phyloP scores from a whole-genome alignment of 495 filamentous ascomycete genomes.

The Aspergillus campestris region DNA sequence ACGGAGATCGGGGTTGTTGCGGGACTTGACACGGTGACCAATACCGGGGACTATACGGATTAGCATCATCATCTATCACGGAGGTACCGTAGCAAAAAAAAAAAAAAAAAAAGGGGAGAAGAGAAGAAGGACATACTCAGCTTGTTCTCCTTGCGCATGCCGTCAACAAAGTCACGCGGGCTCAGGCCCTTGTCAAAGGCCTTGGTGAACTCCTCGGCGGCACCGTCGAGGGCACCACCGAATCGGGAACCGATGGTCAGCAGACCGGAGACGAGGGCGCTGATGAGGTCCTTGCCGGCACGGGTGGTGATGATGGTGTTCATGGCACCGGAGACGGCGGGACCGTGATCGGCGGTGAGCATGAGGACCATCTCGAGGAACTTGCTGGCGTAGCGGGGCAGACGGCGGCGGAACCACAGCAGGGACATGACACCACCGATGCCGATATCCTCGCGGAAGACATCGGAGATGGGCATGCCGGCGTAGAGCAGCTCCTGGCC shows the following conservation, averaged over 20 bases:
- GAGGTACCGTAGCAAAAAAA: not conserved
- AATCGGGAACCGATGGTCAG: conserved; percentile 97
- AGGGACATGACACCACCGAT: conserved; percentile 99
- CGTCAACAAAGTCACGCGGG: conserved; percentile 97
- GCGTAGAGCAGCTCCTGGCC: conserved; percentile 98
- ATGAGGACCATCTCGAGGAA: conserved; percentile 99
- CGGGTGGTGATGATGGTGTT: conserved; percentile 99
- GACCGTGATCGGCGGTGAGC: conserved; percentile 98
- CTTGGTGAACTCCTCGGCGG: conserved; percentile 96
- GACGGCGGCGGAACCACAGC: conserved; percentile 97
- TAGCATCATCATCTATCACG: conserved; percentile 14
- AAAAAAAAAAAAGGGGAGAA: not conserved
- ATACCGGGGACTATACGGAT: conserved; percentile 74
- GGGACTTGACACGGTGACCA: conserved; percentile 97
- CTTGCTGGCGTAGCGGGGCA: conserved; percentile 92
- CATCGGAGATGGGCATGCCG: conserved; percentile 98
- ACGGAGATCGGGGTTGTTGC: conserved; percentile 98
- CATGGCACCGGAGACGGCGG: conserved; percentile 98
- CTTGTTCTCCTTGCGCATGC: conserved; percentile 99
- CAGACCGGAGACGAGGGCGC: conserved; percentile 87
- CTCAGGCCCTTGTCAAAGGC: conserved; percentile 96
- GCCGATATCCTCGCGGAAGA: conserved; percentile 97
- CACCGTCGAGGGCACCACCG: conserved; percentile 95
- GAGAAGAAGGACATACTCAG: conserved; percentile 54
- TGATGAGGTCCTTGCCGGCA: conserved; percentile 97